Evolutionary conservation across 1,284 basidiomycete species (phyloP), one percentile per base, ranked within the genome.

Genomic region (Rhodotorula sp.): DNA sequence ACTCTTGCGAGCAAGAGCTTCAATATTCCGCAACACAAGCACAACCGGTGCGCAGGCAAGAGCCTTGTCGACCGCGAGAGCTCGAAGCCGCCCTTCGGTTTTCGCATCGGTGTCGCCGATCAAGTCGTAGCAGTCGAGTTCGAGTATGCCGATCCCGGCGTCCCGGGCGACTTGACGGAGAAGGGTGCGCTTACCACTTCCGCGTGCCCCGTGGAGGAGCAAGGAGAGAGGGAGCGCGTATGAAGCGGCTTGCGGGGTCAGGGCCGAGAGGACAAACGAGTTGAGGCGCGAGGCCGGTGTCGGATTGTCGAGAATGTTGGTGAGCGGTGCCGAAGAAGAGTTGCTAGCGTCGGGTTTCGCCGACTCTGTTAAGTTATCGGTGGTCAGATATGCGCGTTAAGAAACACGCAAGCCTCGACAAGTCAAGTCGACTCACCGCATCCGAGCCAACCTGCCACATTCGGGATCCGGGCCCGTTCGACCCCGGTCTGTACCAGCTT

Each of bases 91-190:
- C 1, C 86, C 92, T 78, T 93, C 90, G 0, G 92, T 93, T 72
- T 91, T 90, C 3, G 85, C 83, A 62, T 90, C 88, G 45, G 86
- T 90, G 68, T 98, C 95, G 2, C 89, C 90, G 18, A 95, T 79
- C 19, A 95, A 80, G 69, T 92, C 88, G 79, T 89, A 97, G 80
- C 92, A 95, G 75, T 95, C 89, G 57, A 95, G 84, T 92, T 94
- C 91, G 18, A 93, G 83, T 0, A 94, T 71, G 80, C 94, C 92
- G 68, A 95, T 84, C 12, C 91, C 92, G 3, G 91, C 81, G 7
- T 81, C 79, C 60, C 85, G 84, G 5, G 91, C 88, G 3, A 90
- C 87, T 81, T 62, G 66, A 5, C 70, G 54, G 2, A 83, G 77
- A 15, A 85, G 68, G 0, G 88, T 89, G 68, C 86, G 86, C 81